These are phyloP conservation scores for Cryptosporidium bovis DNA, from an alignment of 169 alveolate genomes.

Conservation along the genomic window DNA sequence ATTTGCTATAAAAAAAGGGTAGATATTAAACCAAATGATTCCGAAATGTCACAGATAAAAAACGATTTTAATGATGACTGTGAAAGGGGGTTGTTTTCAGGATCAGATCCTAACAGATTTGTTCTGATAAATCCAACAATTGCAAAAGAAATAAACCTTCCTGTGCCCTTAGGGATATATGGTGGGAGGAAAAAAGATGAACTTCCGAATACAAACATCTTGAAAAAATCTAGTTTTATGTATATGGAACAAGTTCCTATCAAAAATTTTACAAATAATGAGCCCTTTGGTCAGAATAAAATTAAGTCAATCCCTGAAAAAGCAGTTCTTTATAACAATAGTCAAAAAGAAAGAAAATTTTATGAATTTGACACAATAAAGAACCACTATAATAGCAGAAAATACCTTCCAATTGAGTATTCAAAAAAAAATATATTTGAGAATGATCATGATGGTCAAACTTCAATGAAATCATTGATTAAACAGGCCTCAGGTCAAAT, in stretches of 20 bases:
- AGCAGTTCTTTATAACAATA: background rate
- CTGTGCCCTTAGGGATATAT: constrained; percentile 58
- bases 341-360: background rate
- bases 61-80: background rate
- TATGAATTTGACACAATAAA: constrained; percentile 20
- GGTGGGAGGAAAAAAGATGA: constrained; percentile 44
- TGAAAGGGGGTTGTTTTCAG: constrained; percentile 13
- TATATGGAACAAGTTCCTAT: constrained; percentile 48
- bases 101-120: constrained; percentile 27
- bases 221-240: constrained; percentile 19
- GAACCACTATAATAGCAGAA: constrained; percentile 17
- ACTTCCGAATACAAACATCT: background rate
- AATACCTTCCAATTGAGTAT: constrained; percentile 29
- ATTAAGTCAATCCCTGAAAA: background rate
- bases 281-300: background rate
- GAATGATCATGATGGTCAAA: constrained; percentile 13
- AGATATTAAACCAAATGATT: background rate
- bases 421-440: constrained; percentile 3
- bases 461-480: constrained; percentile 20
- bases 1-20: background rate
- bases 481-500: constrained; percentile 63
- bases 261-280: background rate
- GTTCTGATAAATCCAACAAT: constrained; percentile 29
- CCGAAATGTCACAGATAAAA: background rate
- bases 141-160: constrained; percentile 26